phyloP scores from a whole-genome alignment of 2,329 filamentous ascomycete genomes.

The Orbilia blumenaviensis region DNA sequence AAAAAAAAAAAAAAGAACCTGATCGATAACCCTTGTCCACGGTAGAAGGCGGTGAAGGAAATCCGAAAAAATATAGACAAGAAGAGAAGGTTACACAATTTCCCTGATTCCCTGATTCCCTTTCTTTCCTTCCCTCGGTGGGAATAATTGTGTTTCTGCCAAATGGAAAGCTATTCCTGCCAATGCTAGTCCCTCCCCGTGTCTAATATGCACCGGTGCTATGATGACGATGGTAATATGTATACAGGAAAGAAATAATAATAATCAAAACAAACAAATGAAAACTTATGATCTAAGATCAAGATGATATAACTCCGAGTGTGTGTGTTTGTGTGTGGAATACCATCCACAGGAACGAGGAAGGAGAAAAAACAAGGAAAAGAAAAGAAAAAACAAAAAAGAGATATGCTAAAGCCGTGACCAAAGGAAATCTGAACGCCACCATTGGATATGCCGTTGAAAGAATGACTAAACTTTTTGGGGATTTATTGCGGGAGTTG shows the following conservation, averaged over 20 bases:
- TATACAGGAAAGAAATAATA: slow-evolving; percentile 13
- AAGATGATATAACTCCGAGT: slow-evolving; percentile 32
- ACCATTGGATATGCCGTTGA: slow-evolving; percentile 36
- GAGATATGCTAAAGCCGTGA: background rate
- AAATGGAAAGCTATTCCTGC: slow-evolving; percentile 9
- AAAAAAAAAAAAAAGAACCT: background rate
- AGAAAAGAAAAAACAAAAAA: too few relatives aligned
- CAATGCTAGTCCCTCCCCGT: slow-evolving; percentile 5
- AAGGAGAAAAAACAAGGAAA: slow-evolving; percentile 10
- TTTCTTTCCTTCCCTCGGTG: background rate
- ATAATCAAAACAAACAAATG: background rate
- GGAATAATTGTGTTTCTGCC: background rate
- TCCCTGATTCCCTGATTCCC: background rate
- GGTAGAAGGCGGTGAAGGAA: background rate
- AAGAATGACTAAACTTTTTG: slow-evolving; percentile 41
- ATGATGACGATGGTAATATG: slow-evolving; percentile 4
- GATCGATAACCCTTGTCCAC: background rate
- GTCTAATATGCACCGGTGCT: slow-evolving; percentile 39
- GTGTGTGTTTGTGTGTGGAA: slow-evolving; percentile 2
- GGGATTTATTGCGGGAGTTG: background rate
- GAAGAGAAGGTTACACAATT: slow-evolving; percentile 37
- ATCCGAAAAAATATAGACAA: slow-evolving; percentile 42
- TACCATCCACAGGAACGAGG: slow-evolving; percentile 21
- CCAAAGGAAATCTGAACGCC: slow-evolving; percentile 32
- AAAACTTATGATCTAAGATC: slow-evolving; percentile 10